Evolutionary conservation across 1,139 yeast genomes (phyloP).

Genomic region (Kodamaea sp.): DNA sequence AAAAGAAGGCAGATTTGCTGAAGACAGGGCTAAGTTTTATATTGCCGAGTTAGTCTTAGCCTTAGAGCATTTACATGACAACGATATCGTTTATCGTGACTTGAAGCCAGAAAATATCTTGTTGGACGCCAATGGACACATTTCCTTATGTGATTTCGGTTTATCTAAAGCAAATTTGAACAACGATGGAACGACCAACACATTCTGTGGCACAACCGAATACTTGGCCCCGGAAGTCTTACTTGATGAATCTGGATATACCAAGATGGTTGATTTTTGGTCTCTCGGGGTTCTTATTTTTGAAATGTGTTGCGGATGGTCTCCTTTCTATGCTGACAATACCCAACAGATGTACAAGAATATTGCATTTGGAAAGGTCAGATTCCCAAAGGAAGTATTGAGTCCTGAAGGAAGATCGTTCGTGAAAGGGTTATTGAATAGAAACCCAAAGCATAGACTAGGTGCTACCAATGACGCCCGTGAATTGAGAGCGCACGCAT

Average conservation of each 20-base stretch:
- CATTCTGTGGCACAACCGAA: constrained; percentile 97
- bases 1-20: constrained; percentile 90
- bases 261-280: constrained; percentile 89
- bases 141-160: constrained; percentile 96
- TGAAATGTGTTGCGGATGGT: constrained; percentile 98
- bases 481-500: constrained; percentile 87
- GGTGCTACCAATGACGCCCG: constrained; percentile 92
- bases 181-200: constrained; percentile 89
- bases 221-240: constrained; percentile 81
- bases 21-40: constrained; percentile 91
- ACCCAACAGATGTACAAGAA: constrained; percentile 98
- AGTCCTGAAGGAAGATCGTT: constrained; percentile 91
- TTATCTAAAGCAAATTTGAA: constrained; percentile 88
- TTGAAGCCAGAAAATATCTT: constrained; percentile 92
- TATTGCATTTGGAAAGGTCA: constrained; percentile 95
- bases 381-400: constrained; percentile 93
- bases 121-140: constrained; percentile 94
- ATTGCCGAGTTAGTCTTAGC: constrained; percentile 94
- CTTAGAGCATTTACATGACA: constrained; percentile 86
- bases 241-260: constrained; percentile 80
- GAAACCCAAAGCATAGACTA: constrained; percentile 92
- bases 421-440: constrained; percentile 88
- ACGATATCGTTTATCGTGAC: constrained; percentile 92
- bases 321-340: constrained; percentile 97
- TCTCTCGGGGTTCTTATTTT: constrained; percentile 78